Conservation (phyloP, 2,329 filamentous ascomycete species). For the Penicillium sclerotigenum region DNA sequence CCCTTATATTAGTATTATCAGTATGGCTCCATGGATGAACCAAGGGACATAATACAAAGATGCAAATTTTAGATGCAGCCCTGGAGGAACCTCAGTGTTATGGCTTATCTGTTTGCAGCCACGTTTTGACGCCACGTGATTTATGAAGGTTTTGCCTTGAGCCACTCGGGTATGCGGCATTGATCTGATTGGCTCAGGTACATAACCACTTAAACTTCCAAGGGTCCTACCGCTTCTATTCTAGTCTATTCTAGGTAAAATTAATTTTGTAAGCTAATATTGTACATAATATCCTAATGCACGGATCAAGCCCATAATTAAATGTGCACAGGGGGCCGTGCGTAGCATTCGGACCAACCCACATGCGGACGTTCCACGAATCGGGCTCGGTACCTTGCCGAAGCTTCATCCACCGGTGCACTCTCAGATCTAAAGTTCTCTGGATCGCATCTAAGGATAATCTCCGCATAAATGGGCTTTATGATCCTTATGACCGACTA, state of each 20-base stretch:
- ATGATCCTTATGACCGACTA: neutral
- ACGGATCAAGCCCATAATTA: neutral
- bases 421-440: neutral
- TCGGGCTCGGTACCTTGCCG: neutral
- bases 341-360: neutral
- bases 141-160: constrained; percentile 8
- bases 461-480: neutral
- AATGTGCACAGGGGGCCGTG: neutral
- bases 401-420: neutral
- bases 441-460: neutral
- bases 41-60: neutral
- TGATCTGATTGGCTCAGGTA: constrained; percentile 10
- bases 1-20: no score
- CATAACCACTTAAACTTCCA: neutral
- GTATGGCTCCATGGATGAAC: neutral
- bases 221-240: neutral
- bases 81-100: neutral
- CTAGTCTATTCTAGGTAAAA: neutral
- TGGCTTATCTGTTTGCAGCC: neutral
- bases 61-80: neutral
- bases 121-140: constrained; percentile 13
- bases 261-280: neutral
- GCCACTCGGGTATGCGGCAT: constrained; percentile 23
- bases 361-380: neutral
- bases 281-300: neutral